Conservation (phyloP, 768 basidiomycete genomes). For the Auricularia sp. region DNA sequence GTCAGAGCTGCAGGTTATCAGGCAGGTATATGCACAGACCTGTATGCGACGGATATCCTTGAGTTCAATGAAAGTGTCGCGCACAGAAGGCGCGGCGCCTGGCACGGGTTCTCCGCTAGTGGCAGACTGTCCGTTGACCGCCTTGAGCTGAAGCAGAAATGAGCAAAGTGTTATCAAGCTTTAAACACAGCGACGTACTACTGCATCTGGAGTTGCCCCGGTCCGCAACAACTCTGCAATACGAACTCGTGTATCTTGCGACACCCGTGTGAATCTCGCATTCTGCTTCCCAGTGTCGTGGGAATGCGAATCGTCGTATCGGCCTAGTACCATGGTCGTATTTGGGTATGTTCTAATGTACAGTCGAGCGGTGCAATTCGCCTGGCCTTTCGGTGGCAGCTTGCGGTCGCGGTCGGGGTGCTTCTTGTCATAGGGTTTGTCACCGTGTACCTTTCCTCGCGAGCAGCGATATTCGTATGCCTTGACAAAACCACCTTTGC, state of each 20-base stretch:
- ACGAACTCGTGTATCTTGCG: not conserved
- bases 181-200: not conserved
- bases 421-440: not conserved
- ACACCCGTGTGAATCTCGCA: not conserved
- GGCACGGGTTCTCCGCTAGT: not conserved
- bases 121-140: not conserved
- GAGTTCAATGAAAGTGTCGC: not conserved
- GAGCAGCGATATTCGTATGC: not conserved
- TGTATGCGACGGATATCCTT: not conserved
- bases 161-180: not conserved
- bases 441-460: not conserved
- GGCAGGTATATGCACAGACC: not conserved
- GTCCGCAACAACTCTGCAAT: not conserved
- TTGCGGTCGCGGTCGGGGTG: not conserved
- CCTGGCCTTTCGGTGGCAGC: not conserved
- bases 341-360: not conserved
- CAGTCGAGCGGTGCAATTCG: not conserved
- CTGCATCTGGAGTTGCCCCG: not conserved
- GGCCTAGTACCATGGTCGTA: not conserved
- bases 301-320: not conserved
- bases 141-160: not conserved
- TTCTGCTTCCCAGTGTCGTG: not conserved
- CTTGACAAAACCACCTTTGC: not conserved
- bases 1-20: too few relatives aligned
- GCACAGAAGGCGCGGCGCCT: not conserved